Evolutionary conservation across 2,329 filamentous ascomycete species (phyloP).

Genomic region (Penicillium sp.): DNA sequence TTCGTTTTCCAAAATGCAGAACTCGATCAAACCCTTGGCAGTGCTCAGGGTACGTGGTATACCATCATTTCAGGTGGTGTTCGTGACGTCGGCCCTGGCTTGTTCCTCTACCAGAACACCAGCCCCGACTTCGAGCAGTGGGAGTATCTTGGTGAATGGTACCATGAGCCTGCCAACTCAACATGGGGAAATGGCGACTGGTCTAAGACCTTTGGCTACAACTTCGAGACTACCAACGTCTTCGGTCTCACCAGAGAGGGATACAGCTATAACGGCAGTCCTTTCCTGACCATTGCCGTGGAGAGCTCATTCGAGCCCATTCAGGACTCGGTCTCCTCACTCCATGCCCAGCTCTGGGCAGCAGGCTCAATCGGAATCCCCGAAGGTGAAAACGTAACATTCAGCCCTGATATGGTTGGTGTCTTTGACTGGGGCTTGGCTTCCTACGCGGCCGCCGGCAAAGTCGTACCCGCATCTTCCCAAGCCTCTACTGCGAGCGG

Average conservation of each 20-base stretch:
- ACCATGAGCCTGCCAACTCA: neutral
- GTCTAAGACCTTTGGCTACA: neutral
- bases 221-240: neutral
- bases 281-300: neutral
- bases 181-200: neutral
- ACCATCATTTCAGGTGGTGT: neutral
- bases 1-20: neutral
- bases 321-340: neutral
- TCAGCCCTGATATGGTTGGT: neutral
- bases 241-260: neutral
- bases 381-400: neutral
- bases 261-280: neutral
- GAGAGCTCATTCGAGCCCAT: neutral
- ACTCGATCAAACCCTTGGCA: neutral
- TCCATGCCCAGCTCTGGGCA: neutral
- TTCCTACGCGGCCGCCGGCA: neutral
- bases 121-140: neutral
- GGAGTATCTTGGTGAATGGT: neutral
- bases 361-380: neutral
- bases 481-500: neutral
- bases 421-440: neutral
- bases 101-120: neutral
- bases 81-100: neutral
- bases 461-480: neutral
- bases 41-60: neutral